Percentiles rank a stretch among this genome's conserved stretches.
phyloP scores from a whole-genome alignment of 2,329 filamentous ascomycete genomes.

The Arachnomyces sp. region DNA sequence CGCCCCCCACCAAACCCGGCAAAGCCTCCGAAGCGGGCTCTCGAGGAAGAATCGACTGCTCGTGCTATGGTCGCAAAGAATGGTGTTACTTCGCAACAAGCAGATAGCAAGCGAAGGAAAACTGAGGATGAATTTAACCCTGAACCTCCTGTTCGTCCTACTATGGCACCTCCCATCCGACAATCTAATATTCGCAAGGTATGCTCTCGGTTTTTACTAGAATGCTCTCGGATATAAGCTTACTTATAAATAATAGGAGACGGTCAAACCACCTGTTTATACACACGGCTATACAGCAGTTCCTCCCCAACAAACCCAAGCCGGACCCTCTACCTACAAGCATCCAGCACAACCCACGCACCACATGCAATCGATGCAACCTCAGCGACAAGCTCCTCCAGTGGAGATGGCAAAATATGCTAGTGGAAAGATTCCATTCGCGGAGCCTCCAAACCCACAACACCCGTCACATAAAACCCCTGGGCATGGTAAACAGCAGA shows the following conservation, averaged over 20 bases:
- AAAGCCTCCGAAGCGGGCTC: slow-evolving; percentile 64
- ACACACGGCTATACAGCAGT: slow-evolving; percentile 29
- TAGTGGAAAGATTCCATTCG: slow-evolving; percentile 84
- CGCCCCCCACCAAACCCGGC: slow-evolving; percentile 61
- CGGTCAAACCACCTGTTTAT: slow-evolving; percentile 34
- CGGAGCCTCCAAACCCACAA: slow-evolving; percentile 56
- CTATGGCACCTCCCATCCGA: slow-evolving; percentile 78
- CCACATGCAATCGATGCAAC: slow-evolving; percentile 40
- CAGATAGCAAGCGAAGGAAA: slow-evolving; percentile 71
- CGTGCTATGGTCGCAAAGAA: slow-evolving; percentile 32
- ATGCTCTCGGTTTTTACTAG: slow-evolving; percentile 18
- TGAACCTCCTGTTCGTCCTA: slow-evolving; percentile 53
- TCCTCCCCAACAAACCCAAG: slow-evolving; percentile 19
- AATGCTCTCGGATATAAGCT: slow-evolving; percentile 18
- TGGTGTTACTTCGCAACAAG: slow-evolving; percentile 52
- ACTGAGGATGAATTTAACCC: slow-evolving; percentile 64
- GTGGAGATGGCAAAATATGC: slow-evolving; percentile 82
- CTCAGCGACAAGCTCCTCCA: slow-evolving; percentile 58
- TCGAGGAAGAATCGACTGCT: slow-evolving; percentile 54
- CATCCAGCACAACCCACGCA: slow-evolving; percentile 16
- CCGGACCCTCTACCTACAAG: slow-evolving; percentile 29
- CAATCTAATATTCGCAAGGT: slow-evolving; percentile 71
- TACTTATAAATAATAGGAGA: slow-evolving; percentile 24
- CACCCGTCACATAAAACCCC: slow-evolving; percentile 61
- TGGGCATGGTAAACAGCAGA: slow-evolving; percentile 41